These are phyloP conservation scores for Cyberlindnera japonica DNA, from an alignment of 805 yeast genomes.

Conservation along the genomic window DNA sequence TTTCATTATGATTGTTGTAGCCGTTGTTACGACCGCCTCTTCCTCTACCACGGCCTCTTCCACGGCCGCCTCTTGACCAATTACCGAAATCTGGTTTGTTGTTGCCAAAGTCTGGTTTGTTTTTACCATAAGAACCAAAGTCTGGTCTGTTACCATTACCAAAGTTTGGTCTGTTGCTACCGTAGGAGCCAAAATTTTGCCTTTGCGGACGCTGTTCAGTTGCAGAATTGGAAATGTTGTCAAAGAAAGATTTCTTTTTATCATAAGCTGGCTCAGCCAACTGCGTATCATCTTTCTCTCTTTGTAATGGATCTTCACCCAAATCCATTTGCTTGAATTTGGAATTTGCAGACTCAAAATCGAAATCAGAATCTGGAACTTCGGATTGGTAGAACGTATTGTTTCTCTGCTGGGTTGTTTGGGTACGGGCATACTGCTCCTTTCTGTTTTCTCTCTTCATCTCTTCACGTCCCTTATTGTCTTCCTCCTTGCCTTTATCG, in stretches of 20 bases:
- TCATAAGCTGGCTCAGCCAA: constrained; percentile 49
- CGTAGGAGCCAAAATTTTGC: constrained; percentile 13
- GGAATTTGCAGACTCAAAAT: constrained; percentile 72
- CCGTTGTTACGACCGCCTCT: constrained; percentile 1
- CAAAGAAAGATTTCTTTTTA: constrained; percentile 84
- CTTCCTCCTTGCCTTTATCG: constrained; percentile 5
- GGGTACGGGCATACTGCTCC: constrained; percentile 9
- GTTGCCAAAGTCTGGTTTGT: constrained; percentile 5
- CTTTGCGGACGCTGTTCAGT: constrained; percentile 37
- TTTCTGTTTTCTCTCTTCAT: neutral
- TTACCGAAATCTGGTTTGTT: constrained; percentile 5
- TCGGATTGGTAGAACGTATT: constrained; percentile 25
- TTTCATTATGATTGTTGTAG: neutral
- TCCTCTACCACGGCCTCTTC: constrained; percentile 10
- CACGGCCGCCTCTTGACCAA: neutral
- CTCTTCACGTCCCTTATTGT: neutral
- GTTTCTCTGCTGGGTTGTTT: constrained; percentile 8
- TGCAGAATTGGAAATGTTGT: constrained; percentile 70
- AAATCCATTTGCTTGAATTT: constrained; percentile 46
- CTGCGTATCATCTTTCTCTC: constrained; percentile 2
- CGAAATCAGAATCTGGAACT: constrained; percentile 60
- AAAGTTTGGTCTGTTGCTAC: constrained; percentile 12
- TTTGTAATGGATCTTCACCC: constrained; percentile 7
- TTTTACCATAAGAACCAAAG: too few relatives aligned
- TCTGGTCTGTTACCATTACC: constrained; percentile 5